Base-by-base conservation (phyloP, 2,329 filamentous ascomycete genomes). In the Fusarium illudens region DNA sequence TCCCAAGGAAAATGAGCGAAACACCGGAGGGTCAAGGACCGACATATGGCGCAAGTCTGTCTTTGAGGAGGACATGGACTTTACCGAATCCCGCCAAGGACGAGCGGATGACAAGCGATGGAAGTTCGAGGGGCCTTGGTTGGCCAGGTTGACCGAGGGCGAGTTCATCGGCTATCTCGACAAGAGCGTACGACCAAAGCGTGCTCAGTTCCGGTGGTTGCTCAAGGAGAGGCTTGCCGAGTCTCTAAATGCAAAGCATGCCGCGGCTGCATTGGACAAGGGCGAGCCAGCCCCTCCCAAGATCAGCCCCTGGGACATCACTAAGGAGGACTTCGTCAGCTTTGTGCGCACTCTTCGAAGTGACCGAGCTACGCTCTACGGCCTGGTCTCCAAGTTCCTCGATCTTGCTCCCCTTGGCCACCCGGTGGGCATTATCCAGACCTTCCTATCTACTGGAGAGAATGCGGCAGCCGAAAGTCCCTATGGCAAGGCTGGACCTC, bases 81-180 rank as follows among this genome's bases (percentile, higher is more conserved):
- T 84, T 50, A 90, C 86, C 37, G 77, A 79, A 27, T 70, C 83
- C 25, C 71, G 75, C 39, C 62, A 73, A 15, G 75, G 76, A 60
- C 73, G 79, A 37, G 71, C 75, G 33, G 78, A 80, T 50, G 83
- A 84, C 64, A 82, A 81, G 69, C 83, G 89, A 66, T 92, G 89
- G 89, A 90, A 88, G 75, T 91, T 90, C 67, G 79, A 79, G 25
- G 89, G 89, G 1, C 89, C 89, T 4, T 91, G 88, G 88, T 81
- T 91, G 32, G 88, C 87, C 32, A 86, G 86, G 42, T 84, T 90
- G 81, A 84, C 82, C 5, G 83, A 89, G 64, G 88, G 88, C 17
- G 82, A 87, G 13, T 90, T 92, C 73, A 78, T 84, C 25, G 74
- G 76, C 27, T 91, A 87, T 71, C 61, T 91, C 12, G 75, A 80